Evolutionary conservation across 306 rosid species (phyloP).

Genomic region (Sophora flavescens): DNA sequence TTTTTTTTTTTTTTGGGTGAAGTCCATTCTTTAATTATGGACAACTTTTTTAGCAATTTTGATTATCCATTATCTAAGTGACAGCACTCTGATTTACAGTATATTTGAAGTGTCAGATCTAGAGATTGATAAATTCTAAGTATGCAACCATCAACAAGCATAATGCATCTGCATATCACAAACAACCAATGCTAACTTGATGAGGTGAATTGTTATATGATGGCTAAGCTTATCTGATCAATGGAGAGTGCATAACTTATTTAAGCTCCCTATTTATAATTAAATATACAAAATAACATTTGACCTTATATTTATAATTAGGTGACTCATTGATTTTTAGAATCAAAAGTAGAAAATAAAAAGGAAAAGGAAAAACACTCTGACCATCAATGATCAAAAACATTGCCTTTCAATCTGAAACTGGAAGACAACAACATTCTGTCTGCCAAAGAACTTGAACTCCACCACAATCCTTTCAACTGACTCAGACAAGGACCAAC

Average conservation of each 20-base stretch:
- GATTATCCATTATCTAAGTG: too few relatives aligned
- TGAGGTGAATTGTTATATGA: neutral
- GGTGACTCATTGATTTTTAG: neutral
- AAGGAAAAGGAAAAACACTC: neutral
- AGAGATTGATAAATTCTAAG: too few relatives aligned
- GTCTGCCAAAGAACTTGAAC: conserved; percentile 44
- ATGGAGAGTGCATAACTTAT: neutral
- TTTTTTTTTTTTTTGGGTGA: too few relatives aligned
- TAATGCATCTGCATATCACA: too few relatives aligned
- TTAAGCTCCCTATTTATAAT: neutral
- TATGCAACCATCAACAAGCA: too few relatives aligned
- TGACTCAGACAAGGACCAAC: conserved; percentile 61
- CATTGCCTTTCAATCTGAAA: conserved; percentile 39
- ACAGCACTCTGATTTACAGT: too few relatives aligned
- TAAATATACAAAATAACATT: neutral
- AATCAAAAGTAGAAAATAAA: neutral
- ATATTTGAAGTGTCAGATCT: too few relatives aligned
- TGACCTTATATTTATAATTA: neutral
- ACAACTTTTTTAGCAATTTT: too few relatives aligned
- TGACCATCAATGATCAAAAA: conserved; percentile 15
- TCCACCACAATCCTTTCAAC: conserved; percentile 55
- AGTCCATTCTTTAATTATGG: too few relatives aligned
- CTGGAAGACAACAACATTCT: conserved; percentile 42
- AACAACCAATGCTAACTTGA: neutral
- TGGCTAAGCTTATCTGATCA: conserved; percentile 14